Evolutionary conservation across 2,329 filamentous ascomycete species (phyloP).

Genomic region (Ampelomyces quisqualis): DNA sequence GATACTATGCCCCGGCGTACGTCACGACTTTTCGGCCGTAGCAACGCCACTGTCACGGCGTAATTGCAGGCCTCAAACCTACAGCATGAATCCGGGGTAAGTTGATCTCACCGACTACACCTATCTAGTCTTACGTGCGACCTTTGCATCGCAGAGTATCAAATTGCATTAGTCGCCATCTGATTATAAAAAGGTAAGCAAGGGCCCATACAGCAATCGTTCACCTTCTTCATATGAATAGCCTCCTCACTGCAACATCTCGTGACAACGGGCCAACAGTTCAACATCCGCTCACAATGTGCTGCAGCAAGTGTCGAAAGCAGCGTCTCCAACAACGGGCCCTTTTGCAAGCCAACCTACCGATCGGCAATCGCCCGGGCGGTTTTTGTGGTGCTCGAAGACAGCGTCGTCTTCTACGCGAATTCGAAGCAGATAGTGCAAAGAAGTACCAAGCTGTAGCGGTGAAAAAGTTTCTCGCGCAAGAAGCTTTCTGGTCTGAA

Average conservation of each 20-base stretch:
- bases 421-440: background rate
- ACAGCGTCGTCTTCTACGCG: conserved; percentile 3
- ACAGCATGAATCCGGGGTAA: background rate
- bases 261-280: too few species aligned
- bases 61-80: background rate
- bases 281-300: conserved; percentile 8
- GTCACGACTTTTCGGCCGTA: conserved; percentile 16
- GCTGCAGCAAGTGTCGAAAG: conserved; percentile 8
- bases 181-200: conserved; percentile 5
- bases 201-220: too few species aligned
- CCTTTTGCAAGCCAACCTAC: background rate
- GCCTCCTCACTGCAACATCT: too few species aligned
- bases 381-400: conserved; percentile 8
- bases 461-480: background rate
- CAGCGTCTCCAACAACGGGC: conserved; percentile 4
- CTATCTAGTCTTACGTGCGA: background rate
- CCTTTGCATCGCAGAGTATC: background rate
- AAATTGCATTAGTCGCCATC: too few species aligned
- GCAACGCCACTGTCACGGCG: conserved; percentile 2
- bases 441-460: background rate
- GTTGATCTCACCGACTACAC: background rate
- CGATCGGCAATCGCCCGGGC: background rate
- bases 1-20: conserved; percentile 2
- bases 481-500: background rate
- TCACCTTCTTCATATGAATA: background rate